These are phyloP conservation scores for Meira nashicola DNA, from an alignment of 1,284 basidiomycete genomes.

Conservation along the genomic window DNA sequence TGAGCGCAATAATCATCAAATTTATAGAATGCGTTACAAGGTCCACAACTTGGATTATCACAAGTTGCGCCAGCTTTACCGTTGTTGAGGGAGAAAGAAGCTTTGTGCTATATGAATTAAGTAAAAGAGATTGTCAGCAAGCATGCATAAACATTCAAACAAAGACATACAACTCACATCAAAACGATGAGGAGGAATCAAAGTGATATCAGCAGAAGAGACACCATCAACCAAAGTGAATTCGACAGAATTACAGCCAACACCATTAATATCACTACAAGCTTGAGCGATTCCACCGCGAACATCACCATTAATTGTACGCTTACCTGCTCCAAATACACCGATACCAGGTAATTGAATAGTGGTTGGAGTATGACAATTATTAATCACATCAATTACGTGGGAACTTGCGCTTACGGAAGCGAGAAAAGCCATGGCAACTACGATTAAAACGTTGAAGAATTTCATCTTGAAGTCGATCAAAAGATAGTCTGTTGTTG, in stretches of 20 bases:
- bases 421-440: background rate
- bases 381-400: constrained; percentile 8
- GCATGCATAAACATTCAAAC: background rate
- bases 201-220: constrained; percentile 14
- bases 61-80: constrained; percentile 13
- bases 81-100: constrained; percentile 7
- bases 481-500: background rate
- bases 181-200: constrained; percentile 12
- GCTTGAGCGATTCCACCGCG: constrained; percentile 14
- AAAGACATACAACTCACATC: background rate
- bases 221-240: constrained; percentile 10
- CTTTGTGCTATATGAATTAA: background rate
- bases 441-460: background rate
- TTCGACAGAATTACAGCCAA: constrained; percentile 13
- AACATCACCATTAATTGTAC: constrained; percentile 3
- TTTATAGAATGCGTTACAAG: constrained; percentile 19
- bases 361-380: constrained; percentile 16
- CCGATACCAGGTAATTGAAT: constrained; percentile 15
- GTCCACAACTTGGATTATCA: constrained; percentile 14
- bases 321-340: background rate
- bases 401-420: background rate
- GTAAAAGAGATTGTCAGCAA: no score
- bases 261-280: constrained; percentile 5
- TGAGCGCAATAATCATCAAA: constrained; percentile 18
- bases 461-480: background rate